Evolutionary conservation across 106 monocot species (phyloP), one percentile per base, ranked within the genome.

Genomic region (Apostasia ramifera): DNA sequence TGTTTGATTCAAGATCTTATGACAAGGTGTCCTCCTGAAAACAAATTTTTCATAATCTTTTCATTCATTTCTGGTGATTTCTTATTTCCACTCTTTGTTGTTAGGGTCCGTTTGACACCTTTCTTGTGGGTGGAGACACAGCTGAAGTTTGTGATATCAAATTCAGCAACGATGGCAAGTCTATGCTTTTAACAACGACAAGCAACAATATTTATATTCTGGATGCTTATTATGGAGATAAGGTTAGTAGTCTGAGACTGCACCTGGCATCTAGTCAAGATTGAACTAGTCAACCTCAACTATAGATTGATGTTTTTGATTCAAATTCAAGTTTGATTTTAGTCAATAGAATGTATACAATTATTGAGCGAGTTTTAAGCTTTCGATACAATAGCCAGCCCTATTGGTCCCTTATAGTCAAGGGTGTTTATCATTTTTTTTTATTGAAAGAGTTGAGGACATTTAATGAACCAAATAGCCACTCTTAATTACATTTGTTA

Each of bases 131-230:
- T 69, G 97, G 97, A 67, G 97, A 98, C 83, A 98, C 97, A 70
- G 92, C 97, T 71, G 97, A 98, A 68, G 97, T 98, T 40, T 92
- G 89, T 71, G 92, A 98, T 73, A 98, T 98, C 53, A 98, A 98
- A 75, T 98, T 98, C 69, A 92, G 97, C 66, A 98, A 98, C 72
- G 97, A 98, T 76, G 97, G 97, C 53, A 92, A 90, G 69, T 98
- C 92, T 57, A 98, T 98, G 97, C 85, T 98, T 73, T 81, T 98
- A 74, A 92, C 97, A 59, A 98, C 97, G 49, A 92, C 92, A 56
- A 87, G 85, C 66, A 90, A 89, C 75, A 85, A 87, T 76, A 81
- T 97, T 7, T 98, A 98, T 80, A 82, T 98, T 68, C 84, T 98
- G 41, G 97, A 98, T 92, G 97, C 97, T 2, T 98, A 92, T 79